Base-by-base conservation (phyloP, 371 early-diverging fungal genomes). In the Mucor saturninus region DNA sequence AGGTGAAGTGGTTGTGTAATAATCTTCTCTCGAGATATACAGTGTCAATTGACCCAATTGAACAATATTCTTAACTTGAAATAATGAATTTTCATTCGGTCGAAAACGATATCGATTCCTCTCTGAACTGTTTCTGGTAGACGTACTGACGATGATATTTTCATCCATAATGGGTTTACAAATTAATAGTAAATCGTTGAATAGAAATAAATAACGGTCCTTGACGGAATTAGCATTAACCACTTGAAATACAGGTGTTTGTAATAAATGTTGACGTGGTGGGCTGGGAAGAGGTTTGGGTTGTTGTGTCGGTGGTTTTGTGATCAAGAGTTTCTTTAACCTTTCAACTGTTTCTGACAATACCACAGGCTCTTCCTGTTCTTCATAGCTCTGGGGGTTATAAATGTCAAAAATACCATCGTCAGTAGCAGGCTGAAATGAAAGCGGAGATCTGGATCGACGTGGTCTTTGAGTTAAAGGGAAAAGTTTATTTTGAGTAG, bases 161-260 rank as follows among this genome's bases (percentile, higher is more conserved):
- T 81, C 81, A 37, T 79, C 78, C 73, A 77, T 71, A 46, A 73
- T 79, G 3, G 72, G 86, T 63, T 91, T 90, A 40, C 92, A 87
- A 37, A 94, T 92, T 35, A 95, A 73, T 52, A 95, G 62, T 9
- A 93, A 62, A 63, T 94, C 95, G 54, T 73, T 88, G 66, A 95
- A 93, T 32, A 95, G 72, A 62, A 95, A 92, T 21, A 95, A 77
- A 57, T 90, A 92, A 9, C 91, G 83, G 59, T 91, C 89, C 71
- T 93, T 84, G 73, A 86, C 83, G 40, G 89, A 81, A 52, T 87
- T 83, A 15, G 86, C 72, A 71, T 86, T 79, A 59, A 91, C 86
- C 10, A 95, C 89, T 63, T 91, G 88, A 62, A 87, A 87, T 0
- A 89, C 92, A 35, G 91, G 88, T 21, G 93, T 89, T 31, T 93